Base-by-base conservation (phyloP, 2,329 filamentous ascomycete species). In the Apiospora phragmitis region DNA sequence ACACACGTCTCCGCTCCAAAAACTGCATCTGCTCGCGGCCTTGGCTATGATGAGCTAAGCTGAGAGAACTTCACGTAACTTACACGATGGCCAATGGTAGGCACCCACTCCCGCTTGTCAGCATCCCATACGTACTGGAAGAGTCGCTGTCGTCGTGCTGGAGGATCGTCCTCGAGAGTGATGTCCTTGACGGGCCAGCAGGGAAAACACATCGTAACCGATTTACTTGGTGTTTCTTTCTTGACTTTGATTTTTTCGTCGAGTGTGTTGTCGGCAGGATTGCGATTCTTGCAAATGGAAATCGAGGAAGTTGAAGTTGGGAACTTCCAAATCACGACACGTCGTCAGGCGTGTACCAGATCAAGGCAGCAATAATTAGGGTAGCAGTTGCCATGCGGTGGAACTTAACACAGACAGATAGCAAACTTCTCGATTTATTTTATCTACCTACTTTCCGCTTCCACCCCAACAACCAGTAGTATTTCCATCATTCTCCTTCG, bases 181-280 rank as follows among this genome's bases (percentile, higher is more conserved):
- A 86, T 71, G 77, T 86, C 85, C 77, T 80, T 78, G 65, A 83
- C 85, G 0, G 86, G 83, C 78, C 87, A 88, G 75, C 85, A 87
- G 6, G 84, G 83, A n/a, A 88, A 75, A 75, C 87, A 89, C 87
- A 89, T 89, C 8, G 67, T n/a, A 62, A n/a, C 32, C 79, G 75
- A 42, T 26, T 65, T 26, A 38, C 9, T n/a, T 62, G 55, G 21
- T 38, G 21, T 21, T 62, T 14, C 21, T 62, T 62, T 62, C 9
- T n/a, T 16, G 18, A 1, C 18, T 59, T 35, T 35, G 11, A 18
- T 11, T 18, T 47, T 42, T 55, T 21, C 51, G 29, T 21, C 29
- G 29, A 35, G 24, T 9, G 24, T 59, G 51, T 21, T 12, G 29
- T n/a, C 32, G 6, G 38, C 32, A 24, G 18, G 55, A n/a, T 35